Evolutionary conservation across 1,284 basidiomycete genomes (phyloP), one percentile per base, ranked within the genome.

Genomic region (Cystobasidiaceae sp.): DNA sequence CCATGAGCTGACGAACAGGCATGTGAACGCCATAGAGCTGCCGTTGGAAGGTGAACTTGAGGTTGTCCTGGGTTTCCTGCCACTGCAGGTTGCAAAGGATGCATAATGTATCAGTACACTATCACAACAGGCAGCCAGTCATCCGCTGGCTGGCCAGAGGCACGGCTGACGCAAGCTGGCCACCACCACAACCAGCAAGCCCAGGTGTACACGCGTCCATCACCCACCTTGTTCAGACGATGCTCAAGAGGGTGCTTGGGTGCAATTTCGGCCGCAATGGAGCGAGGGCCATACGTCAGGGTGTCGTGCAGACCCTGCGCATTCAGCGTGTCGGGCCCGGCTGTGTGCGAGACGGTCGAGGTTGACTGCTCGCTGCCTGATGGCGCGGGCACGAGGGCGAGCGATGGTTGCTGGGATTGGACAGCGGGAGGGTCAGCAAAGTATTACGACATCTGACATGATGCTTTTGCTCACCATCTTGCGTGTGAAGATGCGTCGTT

Each of bases 1-100:
- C 94, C 94, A 98, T 97, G 72, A 94, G 81, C 65, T 86, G 80
- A 46, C 93, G 83, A 76, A 96, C 83, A 4, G 94, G 94, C 37
- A 89, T 86, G 71, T 90, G 89, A 70, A 97, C 76, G 39, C 94
- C 94, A 74, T 87, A 89, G 39, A 87, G 78, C 77, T 93, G 87
- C 60, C 93, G 84, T 75, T 92, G 84, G 78, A 96, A 80, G 46
- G 85, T 91, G 67, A 96, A 81, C 76, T 89, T 88, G 64, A 93
- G 76, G 76, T 89, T 88, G 75, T 91, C 87, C 76, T 94, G 91
- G 4, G 93, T 93, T 70, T 86, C 86, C 64, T 92, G 86, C 94
- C 94, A 98, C 91, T 96, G 63, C 54, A 17, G n/a, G n/a, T n/a
- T 49, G 44, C 30, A 32, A 27, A 4, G 28, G 28, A n/a, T 19